Conservation (phyloP, 768 basidiomycete genomes). For the Lactarius akahatsu region DNA sequence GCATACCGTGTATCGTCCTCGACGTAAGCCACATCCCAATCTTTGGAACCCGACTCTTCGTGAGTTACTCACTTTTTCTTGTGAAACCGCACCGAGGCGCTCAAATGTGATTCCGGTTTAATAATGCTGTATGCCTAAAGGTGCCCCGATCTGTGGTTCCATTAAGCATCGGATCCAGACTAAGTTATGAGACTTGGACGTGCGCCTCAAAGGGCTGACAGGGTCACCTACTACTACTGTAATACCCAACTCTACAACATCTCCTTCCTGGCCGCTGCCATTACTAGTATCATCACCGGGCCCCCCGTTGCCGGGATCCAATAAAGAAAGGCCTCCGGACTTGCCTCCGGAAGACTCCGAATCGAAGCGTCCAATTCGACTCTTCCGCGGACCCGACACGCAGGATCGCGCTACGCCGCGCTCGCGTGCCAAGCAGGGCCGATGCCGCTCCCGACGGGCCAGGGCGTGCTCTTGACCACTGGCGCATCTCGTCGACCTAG, state of each 20-base stretch:
- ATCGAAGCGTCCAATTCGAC: conserved; percentile 48
- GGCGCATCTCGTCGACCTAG: conserved; percentile 68
- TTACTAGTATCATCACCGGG: background rate
- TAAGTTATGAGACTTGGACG: conserved; percentile 53
- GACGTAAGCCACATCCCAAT: conserved; percentile 14
- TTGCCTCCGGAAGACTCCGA: conserved; percentile 28
- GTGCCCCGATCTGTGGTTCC: background rate
- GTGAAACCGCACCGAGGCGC: too few relatives aligned
- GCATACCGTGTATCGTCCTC: conserved; percentile 53
- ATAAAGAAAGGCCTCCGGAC: background rate
- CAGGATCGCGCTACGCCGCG: conserved; percentile 90
- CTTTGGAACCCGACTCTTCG: conserved; percentile 28
- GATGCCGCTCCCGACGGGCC: conserved; percentile 85
- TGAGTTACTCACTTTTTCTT: conserved; percentile 15
- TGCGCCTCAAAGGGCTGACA: conserved; percentile 48
- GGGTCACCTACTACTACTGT: conserved; percentile 31
- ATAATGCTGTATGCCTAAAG: background rate
- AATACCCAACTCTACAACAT: background rate
- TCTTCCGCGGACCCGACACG: conserved; percentile 69
- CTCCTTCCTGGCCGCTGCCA: conserved; percentile 8
- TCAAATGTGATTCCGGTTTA: conserved; percentile 16
- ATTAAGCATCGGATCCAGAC: conserved; percentile 1
- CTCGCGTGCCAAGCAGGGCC: conserved; percentile 73
- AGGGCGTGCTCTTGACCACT: conserved; percentile 66
- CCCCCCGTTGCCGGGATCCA: background rate